Evolutionary conservation across 2,329 filamentous ascomycete genomes (phyloP).

Genomic region (Calonectria ilicicola): DNA sequence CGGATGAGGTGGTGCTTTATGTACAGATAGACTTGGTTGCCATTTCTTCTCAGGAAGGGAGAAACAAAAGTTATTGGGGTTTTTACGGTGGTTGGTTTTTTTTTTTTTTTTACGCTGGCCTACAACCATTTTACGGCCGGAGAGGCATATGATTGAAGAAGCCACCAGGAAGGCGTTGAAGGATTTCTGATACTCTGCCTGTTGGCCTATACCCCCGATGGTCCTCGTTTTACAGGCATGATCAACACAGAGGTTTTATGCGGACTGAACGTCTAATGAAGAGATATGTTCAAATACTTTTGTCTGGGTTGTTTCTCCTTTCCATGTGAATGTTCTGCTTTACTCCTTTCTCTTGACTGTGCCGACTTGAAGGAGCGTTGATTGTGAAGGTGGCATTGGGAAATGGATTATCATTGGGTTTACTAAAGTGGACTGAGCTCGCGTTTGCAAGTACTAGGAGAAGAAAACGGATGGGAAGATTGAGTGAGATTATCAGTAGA

Average conservation of each 20-base stretch:
- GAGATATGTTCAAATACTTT: constrained; percentile 40
- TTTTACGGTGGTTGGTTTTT: constrained; percentile 43
- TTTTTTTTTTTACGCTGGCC: constrained; percentile 29
- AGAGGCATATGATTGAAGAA: constrained; percentile 39
- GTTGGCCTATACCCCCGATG: constrained; percentile 57
- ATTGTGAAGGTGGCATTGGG: no score
- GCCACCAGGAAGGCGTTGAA: constrained; percentile 54
- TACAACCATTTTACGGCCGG: constrained; percentile 29
- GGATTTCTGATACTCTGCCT: constrained; percentile 55
- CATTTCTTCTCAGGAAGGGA: constrained; percentile 52
- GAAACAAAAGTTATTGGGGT: constrained; percentile 50
- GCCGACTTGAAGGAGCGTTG: no score
- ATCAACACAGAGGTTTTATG: constrained; percentile 50
- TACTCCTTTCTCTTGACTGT: no score
- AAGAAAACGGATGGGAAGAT: background rate
- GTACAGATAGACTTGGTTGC: constrained; percentile 57
- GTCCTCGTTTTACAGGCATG: constrained; percentile 50
- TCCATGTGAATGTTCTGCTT: background rate
- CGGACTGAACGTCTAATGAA: constrained; percentile 51
- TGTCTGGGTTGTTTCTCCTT: background rate
- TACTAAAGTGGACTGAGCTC: no score
- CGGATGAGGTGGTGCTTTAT: constrained; percentile 48
- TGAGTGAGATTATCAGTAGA: background rate
- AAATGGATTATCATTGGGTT: no score
- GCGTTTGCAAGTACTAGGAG: no score